phyloP scores from a whole-genome alignment of 768 basidiomycete species.

The Russula ochroleuca region DNA sequence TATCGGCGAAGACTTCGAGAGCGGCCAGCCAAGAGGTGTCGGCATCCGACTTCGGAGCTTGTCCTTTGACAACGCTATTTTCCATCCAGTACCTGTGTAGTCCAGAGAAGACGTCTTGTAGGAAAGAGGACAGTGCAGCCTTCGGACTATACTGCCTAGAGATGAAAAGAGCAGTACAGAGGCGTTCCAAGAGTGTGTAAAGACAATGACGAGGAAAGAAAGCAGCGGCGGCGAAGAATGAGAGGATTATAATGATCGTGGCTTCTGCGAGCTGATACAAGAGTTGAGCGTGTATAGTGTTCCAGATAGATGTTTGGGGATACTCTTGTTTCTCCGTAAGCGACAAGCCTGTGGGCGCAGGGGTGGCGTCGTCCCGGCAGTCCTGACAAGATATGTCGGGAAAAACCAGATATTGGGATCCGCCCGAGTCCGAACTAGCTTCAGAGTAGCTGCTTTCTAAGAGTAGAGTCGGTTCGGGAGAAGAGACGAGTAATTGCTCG shows the following conservation, averaged over 20 bases:
- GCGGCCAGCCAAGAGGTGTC: neutral
- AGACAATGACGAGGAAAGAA: conserved; percentile 12
- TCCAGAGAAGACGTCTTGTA: conserved; percentile 13
- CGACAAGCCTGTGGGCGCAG: neutral
- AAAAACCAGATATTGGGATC: conserved; percentile 8
- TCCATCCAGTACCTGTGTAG: conserved; percentile 22
- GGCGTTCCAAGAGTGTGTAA: conserved; percentile 10
- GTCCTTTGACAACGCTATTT: neutral
- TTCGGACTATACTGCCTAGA: conserved; percentile 8
- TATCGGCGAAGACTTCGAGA: neutral
- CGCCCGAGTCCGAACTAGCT: neutral
- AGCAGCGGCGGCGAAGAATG: conserved; percentile 7
- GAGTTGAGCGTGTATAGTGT: conserved; percentile 2
- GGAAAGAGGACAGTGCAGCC: conserved; percentile 17
- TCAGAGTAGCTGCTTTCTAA: neutral
- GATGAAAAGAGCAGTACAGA: conserved; percentile 17
- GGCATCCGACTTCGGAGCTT: neutral
- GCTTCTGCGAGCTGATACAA: conserved; percentile 19
- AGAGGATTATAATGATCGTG: conserved; percentile 14
- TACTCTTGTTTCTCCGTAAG: conserved; percentile 5
- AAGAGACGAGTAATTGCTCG: neutral
- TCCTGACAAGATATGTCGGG: neutral
- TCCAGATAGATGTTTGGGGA: conserved; percentile 12
- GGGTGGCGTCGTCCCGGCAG: neutral
- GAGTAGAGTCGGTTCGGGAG: neutral